Conservation (phyloP, 2,329 filamentous ascomycete species). For the Cercospora zeae-maydis region DNA sequence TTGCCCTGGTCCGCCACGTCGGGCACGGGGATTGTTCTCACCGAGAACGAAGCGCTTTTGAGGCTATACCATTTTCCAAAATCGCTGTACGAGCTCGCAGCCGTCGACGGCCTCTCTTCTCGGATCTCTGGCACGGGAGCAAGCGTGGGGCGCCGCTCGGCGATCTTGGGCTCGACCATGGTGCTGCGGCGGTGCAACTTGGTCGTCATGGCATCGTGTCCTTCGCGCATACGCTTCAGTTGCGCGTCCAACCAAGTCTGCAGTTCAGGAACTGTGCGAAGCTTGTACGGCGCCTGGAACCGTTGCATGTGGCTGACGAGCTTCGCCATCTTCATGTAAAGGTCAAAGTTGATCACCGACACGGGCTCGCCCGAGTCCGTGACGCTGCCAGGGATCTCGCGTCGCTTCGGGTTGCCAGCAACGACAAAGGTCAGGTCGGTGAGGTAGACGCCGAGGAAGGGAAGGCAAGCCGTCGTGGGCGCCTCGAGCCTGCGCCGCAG, state of each 20-base stretch:
- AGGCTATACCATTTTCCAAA: constrained; percentile 4
- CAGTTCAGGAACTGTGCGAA: constrained; percentile 78
- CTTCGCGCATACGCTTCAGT: constrained; percentile 68
- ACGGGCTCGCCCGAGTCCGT: constrained; percentile 61
- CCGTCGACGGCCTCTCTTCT: not conserved
- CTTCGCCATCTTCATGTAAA: constrained; percentile 88
- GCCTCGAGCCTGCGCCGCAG: constrained; percentile 80
- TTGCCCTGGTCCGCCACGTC: constrained; percentile 6
- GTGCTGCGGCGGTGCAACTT: constrained; percentile 79
- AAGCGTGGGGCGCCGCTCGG: constrained; percentile 11
- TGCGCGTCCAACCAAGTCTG: constrained; percentile 90
- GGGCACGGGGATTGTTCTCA: constrained; percentile 1
- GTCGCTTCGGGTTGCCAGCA: constrained; percentile 83
- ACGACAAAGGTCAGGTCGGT: constrained; percentile 96
- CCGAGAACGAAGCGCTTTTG: constrained; percentile 1
- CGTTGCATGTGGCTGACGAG: constrained; percentile 94
- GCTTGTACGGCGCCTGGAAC: constrained; percentile 88
- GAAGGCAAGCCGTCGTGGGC: constrained; percentile 78
- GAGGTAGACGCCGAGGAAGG: constrained; percentile 92
- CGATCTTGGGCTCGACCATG: constrained; percentile 64
- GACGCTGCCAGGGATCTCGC: constrained; percentile 62
- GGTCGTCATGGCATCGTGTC: constrained; percentile 60
- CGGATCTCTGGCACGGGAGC: constrained; percentile 2
- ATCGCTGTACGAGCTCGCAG: not conserved
- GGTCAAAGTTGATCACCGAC: constrained; percentile 95